Evolutionary conservation across 2,329 filamentous ascomycete genomes (phyloP).

Genomic region (Zymoseptoria passerinii): DNA sequence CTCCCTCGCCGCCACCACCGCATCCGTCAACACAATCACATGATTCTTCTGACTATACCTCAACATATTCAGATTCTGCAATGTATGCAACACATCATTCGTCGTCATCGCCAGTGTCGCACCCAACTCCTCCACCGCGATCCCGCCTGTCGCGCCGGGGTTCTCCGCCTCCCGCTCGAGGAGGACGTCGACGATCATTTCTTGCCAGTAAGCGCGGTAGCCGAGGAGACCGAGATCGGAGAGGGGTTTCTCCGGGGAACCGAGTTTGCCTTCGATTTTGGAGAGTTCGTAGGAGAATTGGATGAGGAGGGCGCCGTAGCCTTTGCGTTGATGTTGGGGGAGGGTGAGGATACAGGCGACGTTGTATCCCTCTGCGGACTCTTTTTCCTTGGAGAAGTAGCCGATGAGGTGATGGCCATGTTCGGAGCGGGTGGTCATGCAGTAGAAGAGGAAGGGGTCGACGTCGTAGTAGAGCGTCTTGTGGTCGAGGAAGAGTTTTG

Average conservation of each 20-base stretch:
- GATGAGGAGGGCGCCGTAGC: constrained; percentile 86
- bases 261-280: constrained; percentile 89
- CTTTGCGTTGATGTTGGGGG: constrained; percentile 91
- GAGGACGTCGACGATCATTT: constrained; percentile 84
- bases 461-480: constrained; percentile 99
- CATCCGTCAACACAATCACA: constrained; percentile 85
- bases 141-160: constrained; percentile 38
- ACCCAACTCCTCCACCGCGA: constrained; percentile 80
- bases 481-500: constrained; percentile 94
- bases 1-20: constrained; percentile 60
- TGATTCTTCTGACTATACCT: constrained; percentile 94
- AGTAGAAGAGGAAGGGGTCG: constrained; percentile 98
- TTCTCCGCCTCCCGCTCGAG: constrained; percentile 55
- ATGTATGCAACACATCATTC: constrained; percentile 87
- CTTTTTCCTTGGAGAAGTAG: constrained; percentile 99
- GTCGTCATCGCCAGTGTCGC: constrained; percentile 85
- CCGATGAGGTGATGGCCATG: constrained; percentile 92
- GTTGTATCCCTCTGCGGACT: constrained; percentile 94
- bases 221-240: constrained; percentile 87
- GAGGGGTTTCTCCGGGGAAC: constrained; percentile 91
- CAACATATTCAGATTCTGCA: constrained; percentile 91
- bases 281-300: constrained; percentile 96
- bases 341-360: constrained; percentile 95
- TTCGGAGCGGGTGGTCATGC: constrained; percentile 85
- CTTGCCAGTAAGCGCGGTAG: constrained; percentile 96